A percentile compares a stretch with the other conserved stretches of the same genome.
phyloP scores from a whole-genome alignment of 352 stramenopile genomes.

The Vaucheria bursata region DNA sequence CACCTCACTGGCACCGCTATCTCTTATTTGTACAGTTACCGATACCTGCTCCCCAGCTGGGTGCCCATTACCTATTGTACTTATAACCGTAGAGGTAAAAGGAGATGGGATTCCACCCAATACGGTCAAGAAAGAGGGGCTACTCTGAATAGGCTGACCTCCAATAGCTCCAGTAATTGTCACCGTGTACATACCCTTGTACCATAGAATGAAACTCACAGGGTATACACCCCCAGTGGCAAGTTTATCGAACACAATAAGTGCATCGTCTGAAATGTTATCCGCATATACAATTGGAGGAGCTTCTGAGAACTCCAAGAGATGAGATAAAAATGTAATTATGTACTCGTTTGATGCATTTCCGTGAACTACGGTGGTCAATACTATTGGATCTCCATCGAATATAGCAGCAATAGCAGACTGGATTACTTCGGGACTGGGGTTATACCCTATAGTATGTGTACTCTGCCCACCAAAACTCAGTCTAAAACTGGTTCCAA shows the following conservation, averaged over 20 bases:
- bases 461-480: slow-evolving; percentile 50
- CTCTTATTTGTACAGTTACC: too few species aligned
- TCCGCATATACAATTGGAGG: slow-evolving; percentile 33
- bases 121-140: slow-evolving; percentile 72
- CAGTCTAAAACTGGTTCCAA: slow-evolving; percentile 51
- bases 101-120: slow-evolving; percentile 54
- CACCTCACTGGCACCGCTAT: background rate
- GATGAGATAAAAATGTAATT: slow-evolving; percentile 79
- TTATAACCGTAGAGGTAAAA: background rate
- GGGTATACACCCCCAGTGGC: slow-evolving; percentile 72
- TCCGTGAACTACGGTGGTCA: slow-evolving; percentile 20
- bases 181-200: slow-evolving; percentile 74
- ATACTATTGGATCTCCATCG: background rate
- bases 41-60: slow-evolving; percentile 56
- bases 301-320: slow-evolving; percentile 56
- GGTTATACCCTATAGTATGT: slow-evolving; percentile 35
- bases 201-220: slow-evolving; percentile 75
- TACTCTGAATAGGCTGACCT: slow-evolving; percentile 67
- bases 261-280: slow-evolving; percentile 43
- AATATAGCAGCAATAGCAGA: slow-evolving; percentile 47
- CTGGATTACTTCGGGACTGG: slow-evolving; percentile 47
- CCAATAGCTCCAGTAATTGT: slow-evolving; percentile 62
- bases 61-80: slow-evolving; percentile 43
- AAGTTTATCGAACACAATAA: slow-evolving; percentile 46
- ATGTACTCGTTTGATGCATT: slow-evolving; percentile 11